Conservation (phyloP, 163 green algal genomes). For the Trebouxia gelatinosa region DNA sequence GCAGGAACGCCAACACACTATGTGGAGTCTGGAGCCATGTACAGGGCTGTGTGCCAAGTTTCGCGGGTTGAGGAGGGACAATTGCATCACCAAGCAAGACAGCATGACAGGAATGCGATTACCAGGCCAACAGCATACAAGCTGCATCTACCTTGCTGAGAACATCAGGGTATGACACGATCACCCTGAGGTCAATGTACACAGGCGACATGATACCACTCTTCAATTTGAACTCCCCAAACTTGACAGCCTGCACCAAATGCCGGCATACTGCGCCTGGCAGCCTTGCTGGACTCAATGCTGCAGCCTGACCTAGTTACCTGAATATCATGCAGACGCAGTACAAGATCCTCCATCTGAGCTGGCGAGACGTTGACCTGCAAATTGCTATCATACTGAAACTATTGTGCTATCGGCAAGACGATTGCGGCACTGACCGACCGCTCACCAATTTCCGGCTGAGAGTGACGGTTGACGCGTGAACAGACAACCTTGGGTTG, state of each 20-base stretch:
- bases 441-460: too few relatives aligned
- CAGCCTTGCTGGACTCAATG: not conserved
- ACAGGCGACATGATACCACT: constrained; percentile 94
- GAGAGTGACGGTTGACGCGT: not conserved
- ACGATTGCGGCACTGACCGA: too few relatives aligned
- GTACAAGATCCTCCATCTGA: constrained; percentile 80
- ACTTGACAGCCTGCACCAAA: constrained; percentile 89
- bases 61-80: too few relatives aligned
- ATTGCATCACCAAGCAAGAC: too few relatives aligned
- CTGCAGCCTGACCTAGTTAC: constrained; percentile 36
- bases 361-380: constrained; percentile 36
- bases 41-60: too few relatives aligned
- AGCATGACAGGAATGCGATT: too few relatives aligned
- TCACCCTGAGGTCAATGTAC: constrained; percentile 97
- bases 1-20: too few relatives aligned
- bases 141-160: constrained; percentile 69
- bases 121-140: too few relatives aligned
- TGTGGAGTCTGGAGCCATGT: too few relatives aligned
- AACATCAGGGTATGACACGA: constrained; percentile 95
- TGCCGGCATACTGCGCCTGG: not conserved
- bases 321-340: constrained; percentile 92
- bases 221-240: constrained; percentile 99
- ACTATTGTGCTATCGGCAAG: not conserved
- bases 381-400: not conserved
- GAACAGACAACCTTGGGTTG: not conserved